Evolutionary conservation across 768 basidiomycete genomes (phyloP).

Genomic region (Suillus bovinus): DNA sequence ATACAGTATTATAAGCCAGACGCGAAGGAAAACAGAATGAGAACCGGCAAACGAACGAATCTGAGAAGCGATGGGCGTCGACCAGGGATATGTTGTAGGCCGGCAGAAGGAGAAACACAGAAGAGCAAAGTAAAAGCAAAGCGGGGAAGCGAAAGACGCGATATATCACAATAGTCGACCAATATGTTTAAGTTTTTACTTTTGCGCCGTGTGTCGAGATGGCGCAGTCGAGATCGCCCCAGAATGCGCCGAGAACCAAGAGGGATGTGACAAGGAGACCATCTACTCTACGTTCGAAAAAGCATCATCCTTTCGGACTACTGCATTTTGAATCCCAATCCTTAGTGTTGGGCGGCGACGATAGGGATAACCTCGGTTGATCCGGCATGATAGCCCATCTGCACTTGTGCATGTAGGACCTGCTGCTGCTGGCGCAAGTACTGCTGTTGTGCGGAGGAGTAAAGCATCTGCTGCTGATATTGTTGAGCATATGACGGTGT

Average conservation of each 20-base stretch:
- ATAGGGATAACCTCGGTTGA: background rate
- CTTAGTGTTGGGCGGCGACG: slow-evolving; percentile 1
- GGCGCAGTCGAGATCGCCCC: background rate
- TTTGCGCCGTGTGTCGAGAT: slow-evolving; percentile 16
- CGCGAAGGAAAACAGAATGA: slow-evolving; percentile 4
- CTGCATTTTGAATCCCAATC: background rate
- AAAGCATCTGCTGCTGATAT: slow-evolving; percentile 39
- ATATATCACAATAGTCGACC: slow-evolving; percentile 26
- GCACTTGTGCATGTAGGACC: slow-evolving; percentile 31
- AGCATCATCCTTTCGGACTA: background rate
- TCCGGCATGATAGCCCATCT: slow-evolving; percentile 23
- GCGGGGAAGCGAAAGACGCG: slow-evolving; percentile 12
- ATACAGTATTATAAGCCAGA: slow-evolving; percentile 6
- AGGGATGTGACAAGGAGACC: background rate
- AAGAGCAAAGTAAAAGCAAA: slow-evolving; percentile 16
- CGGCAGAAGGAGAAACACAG: slow-evolving; percentile 11
- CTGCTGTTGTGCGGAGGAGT: slow-evolving; percentile 37
- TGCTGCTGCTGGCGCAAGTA: slow-evolving; percentile 37
- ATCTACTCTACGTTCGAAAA: slow-evolving; percentile 5
- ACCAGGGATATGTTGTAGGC: slow-evolving; percentile 37
- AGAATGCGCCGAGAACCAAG: slow-evolving; percentile 11
- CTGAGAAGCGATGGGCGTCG: slow-evolving; percentile 15
- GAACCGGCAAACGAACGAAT: slow-evolving; percentile 2
- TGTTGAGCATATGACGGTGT: slow-evolving; percentile 34
- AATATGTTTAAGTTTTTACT: slow-evolving; percentile 40